Conservation (phyloP, 2,329 filamentous ascomycete genomes). For the Scytalidium sp. region DNA sequence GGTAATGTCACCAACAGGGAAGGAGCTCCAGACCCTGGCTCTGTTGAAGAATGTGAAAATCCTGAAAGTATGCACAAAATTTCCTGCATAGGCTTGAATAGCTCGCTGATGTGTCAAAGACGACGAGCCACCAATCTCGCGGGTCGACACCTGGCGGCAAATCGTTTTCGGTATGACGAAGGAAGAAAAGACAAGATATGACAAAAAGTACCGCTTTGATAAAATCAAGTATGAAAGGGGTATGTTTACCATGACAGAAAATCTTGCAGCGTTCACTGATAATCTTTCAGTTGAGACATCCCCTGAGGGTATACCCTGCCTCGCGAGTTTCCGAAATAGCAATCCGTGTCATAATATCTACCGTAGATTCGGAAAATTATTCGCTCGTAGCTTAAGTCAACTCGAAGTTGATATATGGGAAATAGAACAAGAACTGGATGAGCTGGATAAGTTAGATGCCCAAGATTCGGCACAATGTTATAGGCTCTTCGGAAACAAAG, state of each 20-base stretch:
- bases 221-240: slow-evolving; percentile 6
- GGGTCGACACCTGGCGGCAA: background rate
- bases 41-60: background rate
- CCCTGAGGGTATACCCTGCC: background rate
- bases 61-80: background rate
- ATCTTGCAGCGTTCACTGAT: background rate
- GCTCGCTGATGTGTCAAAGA: background rate
- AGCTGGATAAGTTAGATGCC: background rate
- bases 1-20: background rate
- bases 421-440: background rate
- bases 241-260: slow-evolving; percentile 4
- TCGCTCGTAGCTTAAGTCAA: background rate
- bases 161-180: background rate
- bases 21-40: background rate
- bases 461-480: background rate
- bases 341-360: background rate
- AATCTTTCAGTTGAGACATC: slow-evolving; percentile 3
- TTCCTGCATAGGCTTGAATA: background rate
- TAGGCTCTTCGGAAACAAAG: background rate
- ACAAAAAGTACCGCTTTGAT: background rate
- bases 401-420: background rate
- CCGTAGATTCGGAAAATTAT: background rate
- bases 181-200: slow-evolving; percentile 3
- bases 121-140: background rate
- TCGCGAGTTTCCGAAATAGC: background rate